Conservation (phyloP, 2,329 filamentous ascomycete species). For the Passalora sequoiae region DNA sequence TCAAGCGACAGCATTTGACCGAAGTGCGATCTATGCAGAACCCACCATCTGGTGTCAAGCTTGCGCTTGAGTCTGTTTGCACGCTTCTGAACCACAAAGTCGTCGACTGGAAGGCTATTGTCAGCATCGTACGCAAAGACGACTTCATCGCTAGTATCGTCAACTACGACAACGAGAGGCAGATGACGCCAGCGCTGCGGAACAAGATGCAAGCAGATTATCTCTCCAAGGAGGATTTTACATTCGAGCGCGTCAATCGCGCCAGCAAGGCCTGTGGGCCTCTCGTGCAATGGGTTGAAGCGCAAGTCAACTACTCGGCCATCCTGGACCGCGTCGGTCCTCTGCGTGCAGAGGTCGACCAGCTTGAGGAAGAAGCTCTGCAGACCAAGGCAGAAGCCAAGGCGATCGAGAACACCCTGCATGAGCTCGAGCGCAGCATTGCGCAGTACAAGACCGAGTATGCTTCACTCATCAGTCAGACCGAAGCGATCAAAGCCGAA, state of each 20-base stretch:
- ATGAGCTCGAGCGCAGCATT: conserved; percentile 80
- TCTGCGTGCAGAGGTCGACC: conserved; percentile 78
- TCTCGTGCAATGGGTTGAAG: conserved; percentile 92
- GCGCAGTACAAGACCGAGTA: conserved; percentile 95
- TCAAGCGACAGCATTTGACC: conserved; percentile 93
- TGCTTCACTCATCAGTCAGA: conserved; percentile 90
- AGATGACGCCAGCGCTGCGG: conserved; percentile 81
- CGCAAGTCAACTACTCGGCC: conserved; percentile 96
- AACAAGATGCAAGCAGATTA: conserved; percentile 90
- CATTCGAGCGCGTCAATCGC: conserved; percentile 90
- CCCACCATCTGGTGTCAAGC: conserved; percentile 81
- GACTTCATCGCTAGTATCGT: conserved; percentile 98
- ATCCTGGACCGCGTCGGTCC: conserved; percentile 93
- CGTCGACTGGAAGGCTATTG: conserved; percentile 85
- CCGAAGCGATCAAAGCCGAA: conserved; percentile 92
- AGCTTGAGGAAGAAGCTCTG: conserved; percentile 81
- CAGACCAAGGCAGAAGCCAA: conserved; percentile 91
- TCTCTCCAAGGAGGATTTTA: conserved; percentile 89
- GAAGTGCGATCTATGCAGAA: conserved; percentile 97
- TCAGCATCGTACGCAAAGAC: conserved; percentile 80
- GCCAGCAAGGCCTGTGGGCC: conserved; percentile 96
- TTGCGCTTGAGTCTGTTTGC: conserved; percentile 94
- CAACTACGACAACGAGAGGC: conserved; percentile 89
- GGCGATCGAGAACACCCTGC: conserved; percentile 83
- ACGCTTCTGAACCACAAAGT: conserved; percentile 87